Base-by-base conservation (phyloP, 208 protist genomes). In the Trypanosoma platydactyli region DNA sequence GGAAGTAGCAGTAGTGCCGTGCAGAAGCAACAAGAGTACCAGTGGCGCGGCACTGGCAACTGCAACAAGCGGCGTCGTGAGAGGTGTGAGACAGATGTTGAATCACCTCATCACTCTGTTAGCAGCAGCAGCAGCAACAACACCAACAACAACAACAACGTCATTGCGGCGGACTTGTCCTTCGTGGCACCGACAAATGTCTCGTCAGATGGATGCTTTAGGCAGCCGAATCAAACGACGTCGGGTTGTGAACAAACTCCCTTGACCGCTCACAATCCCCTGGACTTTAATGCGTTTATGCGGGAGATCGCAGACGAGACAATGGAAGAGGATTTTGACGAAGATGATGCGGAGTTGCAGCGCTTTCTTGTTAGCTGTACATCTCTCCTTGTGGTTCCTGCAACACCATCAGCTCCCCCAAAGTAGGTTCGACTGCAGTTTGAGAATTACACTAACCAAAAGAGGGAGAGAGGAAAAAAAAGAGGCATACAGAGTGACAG, bases 201-300 rank as follows among this genome's bases (percentile, higher is more conserved):
- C 13, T 62, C 56, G 13, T 46, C 20, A 13, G 16, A 30, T n/a
- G n/a, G n/a, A n/a, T n/a, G n/a, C n/a, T n/a, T n/a, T n/a, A n/a
- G n/a, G n/a, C n/a, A n/a, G n/a, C n/a, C n/a, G n/a, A n/a, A n/a
- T n/a, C n/a, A n/a, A n/a, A n/a, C n/a, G n/a, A n/a, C n/a, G n/a
- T n/a, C n/a, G n/a, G n/a, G n/a, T n/a, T n/a, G n/a, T n/a, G n/a
- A 13, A 35, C 27, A 66, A 20, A 61, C 54, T n/a, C 66, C 79
- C 15, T 55, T 85, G 22, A 65, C 70, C 13, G 57, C 71, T n/a
- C 54, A 79, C 42, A 88, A 84, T 54, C 83, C 82, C 25, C 71
- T 92, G 3, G 86, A 92, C 68, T 92, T 84, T 49, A 76, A 71
- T 1, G 86, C 68, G 4, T 86, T 89, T 52, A 73, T 75, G 42